Base-by-base conservation (phyloP, 495 filamentous ascomycete genomes). In the Daldinia loculata region DNA sequence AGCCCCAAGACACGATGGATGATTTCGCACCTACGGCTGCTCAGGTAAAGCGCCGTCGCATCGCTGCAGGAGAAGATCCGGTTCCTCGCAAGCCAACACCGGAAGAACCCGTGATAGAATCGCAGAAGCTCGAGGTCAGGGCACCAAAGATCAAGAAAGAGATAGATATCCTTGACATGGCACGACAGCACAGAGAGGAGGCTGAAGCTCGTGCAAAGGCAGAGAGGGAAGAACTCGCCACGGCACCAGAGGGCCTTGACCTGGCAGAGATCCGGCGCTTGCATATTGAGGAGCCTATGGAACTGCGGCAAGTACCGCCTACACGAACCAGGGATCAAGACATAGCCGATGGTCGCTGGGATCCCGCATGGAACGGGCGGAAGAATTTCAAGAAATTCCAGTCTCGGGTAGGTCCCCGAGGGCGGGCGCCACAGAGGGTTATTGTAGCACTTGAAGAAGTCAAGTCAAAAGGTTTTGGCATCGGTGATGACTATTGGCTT, bases 331-430 rank as follows among this genome's bases (percentile, higher is more conserved):
- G 82, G n/a, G 81, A 83, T 48, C 77, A 79, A 62, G 81, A 81
- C 50, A 80, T 82, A 51, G 82, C 75, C 3, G 84, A 85, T 59
- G 85, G 87, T 9, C 86, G 93, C 24, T 98, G 96, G 95, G 89
- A 98, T 73, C 90, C 93, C 2, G 83, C 84, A 38, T 99, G 96
- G 96, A 97, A 98, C 75, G 95, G 96, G 0, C 87, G 95, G 6
- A 96, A 93, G 80, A 98, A 99, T 71, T 99, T 98, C 83, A 99
- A 99, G 79, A 90, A 87, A 70, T 99, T 99, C 70, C 86, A 88
- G 4, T 87, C 88, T 62, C 86, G 87, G 52, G 89, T 86, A 2
- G 88, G 85, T 3, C 9, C 68, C 0, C 84, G 83, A 0, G 80
- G 84, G 6, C 75, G 85, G 74, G 52, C 81, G 69, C 69, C 85